Evolutionary conservation across 2,329 filamentous ascomycete species (phyloP).

Genomic region (Cladobotryum protrusum): DNA sequence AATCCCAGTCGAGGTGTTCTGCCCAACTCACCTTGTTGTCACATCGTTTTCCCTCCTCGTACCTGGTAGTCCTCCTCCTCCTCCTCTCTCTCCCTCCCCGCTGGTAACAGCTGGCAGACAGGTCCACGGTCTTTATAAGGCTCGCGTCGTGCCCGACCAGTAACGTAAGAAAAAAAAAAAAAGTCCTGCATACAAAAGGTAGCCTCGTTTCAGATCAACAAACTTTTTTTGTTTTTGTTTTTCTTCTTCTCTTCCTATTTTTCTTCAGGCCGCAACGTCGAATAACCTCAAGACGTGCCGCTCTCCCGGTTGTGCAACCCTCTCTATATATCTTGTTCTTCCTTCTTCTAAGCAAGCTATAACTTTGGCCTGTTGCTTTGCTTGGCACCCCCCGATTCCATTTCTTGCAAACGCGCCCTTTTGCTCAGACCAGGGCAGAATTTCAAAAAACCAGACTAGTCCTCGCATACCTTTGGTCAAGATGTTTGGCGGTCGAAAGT

Average conservation of each 20-base stretch:
- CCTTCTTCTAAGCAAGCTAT: background rate
- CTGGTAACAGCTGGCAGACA: background rate
- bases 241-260: background rate
- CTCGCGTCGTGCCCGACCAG: background rate
- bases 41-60: background rate
- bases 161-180: too few species aligned
- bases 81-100: too few species aligned
- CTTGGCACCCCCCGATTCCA: background rate
- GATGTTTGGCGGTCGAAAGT: constrained; percentile 55
- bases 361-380: background rate
- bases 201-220: background rate
- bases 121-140: constrained; percentile 4
- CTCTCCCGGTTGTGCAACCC: background rate
- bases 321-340: background rate
- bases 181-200: too few species aligned
- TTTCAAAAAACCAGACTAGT: background rate
- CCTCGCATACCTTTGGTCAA: constrained; percentile 15
- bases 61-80: too few species aligned
- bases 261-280: background rate
- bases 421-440: background rate
- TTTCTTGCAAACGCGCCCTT: background rate
- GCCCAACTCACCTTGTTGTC: background rate
- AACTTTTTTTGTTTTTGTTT: background rate
- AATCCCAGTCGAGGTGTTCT: too few species aligned
- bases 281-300: background rate